A percentile compares a stretch with the other conserved stretches of the same genome.
These are phyloP conservation scores for Kazachstania taianensis DNA, from an alignment of 805 yeast species.

Conservation along the genomic window DNA sequence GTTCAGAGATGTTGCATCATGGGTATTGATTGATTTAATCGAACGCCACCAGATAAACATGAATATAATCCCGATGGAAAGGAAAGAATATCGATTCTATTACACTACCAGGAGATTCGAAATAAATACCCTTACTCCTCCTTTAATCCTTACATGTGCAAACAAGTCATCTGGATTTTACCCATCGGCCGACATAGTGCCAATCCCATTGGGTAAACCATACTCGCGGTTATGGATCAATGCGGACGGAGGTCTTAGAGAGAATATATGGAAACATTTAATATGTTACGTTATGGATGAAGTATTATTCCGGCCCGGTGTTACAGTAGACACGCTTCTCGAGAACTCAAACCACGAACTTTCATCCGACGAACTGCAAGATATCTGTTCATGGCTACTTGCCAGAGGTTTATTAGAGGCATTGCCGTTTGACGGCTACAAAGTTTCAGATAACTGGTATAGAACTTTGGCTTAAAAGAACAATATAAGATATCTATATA, in stretches of 20 bases:
- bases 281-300: constrained; percentile 38
- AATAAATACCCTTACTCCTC: constrained; percentile 45
- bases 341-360: constrained; percentile 21
- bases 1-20: constrained; percentile 53
- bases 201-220: constrained; percentile 51
- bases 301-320: constrained; percentile 48
- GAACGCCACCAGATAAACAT: constrained; percentile 34
- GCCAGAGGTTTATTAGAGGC: constrained; percentile 20
- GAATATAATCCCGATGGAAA: constrained; percentile 46
- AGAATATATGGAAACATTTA: constrained; percentile 48
- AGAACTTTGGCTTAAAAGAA: constrained; percentile 7
- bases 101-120: constrained; percentile 73
- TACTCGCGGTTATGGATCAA: constrained; percentile 69
- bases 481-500: neutral
- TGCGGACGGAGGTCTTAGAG: constrained; percentile 49
- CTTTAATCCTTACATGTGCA: constrained; percentile 39
- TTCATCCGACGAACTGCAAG: constrained; percentile 31
- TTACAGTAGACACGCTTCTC: constrained; percentile 22
- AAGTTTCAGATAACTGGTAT: constrained; percentile 21
- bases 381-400: constrained; percentile 38
- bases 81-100: constrained; percentile 41
- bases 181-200: constrained; percentile 10
- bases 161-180: constrained; percentile 5
- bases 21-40: constrained; percentile 47
- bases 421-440: constrained; percentile 16